A percentile compares a stretch with the other conserved stretches of the same genome.
Conservation (phyloP, 2,329 filamentous ascomycete genomes). For the Blastomyces parvus region DNA sequence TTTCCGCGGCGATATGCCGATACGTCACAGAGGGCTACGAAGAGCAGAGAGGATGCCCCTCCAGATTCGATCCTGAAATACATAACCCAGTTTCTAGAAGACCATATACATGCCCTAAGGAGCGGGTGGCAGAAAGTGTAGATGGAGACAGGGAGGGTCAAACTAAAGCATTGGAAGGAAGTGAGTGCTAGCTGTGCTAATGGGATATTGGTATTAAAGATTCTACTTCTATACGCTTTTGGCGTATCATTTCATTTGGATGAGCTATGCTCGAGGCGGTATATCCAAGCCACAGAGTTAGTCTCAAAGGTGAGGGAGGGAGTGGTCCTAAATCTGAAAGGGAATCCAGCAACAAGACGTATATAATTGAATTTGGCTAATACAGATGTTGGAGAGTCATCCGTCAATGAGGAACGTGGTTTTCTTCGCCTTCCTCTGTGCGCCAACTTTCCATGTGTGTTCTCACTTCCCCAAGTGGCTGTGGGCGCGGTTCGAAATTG, state of each 20-base stretch:
- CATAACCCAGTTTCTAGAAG: not conserved
- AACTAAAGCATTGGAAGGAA: not conserved
- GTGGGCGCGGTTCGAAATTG: not conserved
- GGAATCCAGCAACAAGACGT: not conserved
- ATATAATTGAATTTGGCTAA: not conserved
- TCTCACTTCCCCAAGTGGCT: not conserved
- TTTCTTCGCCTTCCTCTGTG: not conserved
- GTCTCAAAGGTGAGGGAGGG: not conserved
- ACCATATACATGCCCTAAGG: not conserved
- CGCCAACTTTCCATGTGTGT: constrained; percentile 4
- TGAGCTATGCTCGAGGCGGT: not conserved
- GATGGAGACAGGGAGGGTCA: not conserved
- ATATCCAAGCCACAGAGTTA: not conserved
- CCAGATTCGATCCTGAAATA: not conserved
- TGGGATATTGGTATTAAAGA: not conserved
- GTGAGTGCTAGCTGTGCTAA: not conserved
- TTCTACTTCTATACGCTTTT: not conserved
- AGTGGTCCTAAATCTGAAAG: not conserved
- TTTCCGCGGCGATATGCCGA: not conserved
- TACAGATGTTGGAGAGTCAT: not conserved
- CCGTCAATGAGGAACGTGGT: not conserved
- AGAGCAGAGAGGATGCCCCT: not conserved
- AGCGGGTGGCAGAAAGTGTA: not conserved
- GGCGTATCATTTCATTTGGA: not conserved
- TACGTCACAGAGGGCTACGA: not conserved